Evolutionary conservation across 2,329 filamentous ascomycete genomes (phyloP), one percentile per base, ranked within the genome.

Genomic region (Talaromyces pinophilus): DNA sequence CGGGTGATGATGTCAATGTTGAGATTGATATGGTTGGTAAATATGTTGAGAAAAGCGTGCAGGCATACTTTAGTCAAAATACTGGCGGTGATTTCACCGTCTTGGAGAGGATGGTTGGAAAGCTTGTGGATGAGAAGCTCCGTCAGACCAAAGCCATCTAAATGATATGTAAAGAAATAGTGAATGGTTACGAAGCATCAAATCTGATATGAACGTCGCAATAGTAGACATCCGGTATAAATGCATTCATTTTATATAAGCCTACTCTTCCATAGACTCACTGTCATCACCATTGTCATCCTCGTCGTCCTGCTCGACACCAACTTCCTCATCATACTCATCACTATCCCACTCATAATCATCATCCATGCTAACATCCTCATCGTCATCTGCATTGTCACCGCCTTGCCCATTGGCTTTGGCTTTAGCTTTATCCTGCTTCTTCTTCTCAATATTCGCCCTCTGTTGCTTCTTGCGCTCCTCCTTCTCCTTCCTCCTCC

Each of bases 391-490:
- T 6, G 78, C 80, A 44, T 81, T 77, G 65, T 83, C 75, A 68
- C 79, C 81, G 42, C 77, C 74, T 65, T 78, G 76, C 50, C 76
- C 79, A 66, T 78, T 76, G 19, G 76, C 76, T 62, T 73, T 80
- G 28, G 80, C 81, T 69, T 81, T 82, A n/a, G 78, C 85, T 69
- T 83, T 87, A 64, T 86, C 84, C 74, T 89, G 87, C 78, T 85
- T 87, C 82, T 97, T 98, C 80, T 85, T 90, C 80, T 96, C 93
- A 1, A 99, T 87, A 72, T 98, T 98, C 70, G 91, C 93, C 77
- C 87, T 93, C 76, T 99, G 95, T 72, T 92, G 85, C 76, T 89
- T 89, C 80, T 88, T 90, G 70, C 95, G 85, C 65, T 87, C 87
- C 66, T 93, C 93, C 82, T 96, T 97, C 77, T 95, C 91, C 73